Evolutionary conservation across 495 filamentous ascomycete genomes (phyloP), one percentile per base, ranked within the genome.

Genomic region (Aspergillus asperescens): DNA sequence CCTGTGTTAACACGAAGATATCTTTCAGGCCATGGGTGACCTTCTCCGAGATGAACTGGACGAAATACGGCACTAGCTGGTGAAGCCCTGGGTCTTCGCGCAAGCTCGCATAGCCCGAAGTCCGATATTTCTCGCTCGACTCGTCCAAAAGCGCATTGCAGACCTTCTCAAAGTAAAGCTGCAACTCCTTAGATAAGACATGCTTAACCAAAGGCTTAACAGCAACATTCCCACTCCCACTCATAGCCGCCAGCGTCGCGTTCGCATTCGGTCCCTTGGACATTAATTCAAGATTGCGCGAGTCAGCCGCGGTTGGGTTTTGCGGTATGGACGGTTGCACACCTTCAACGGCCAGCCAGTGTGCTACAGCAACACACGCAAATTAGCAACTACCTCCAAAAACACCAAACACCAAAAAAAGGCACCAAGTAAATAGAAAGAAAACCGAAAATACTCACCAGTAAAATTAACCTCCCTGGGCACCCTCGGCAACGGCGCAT

Each of bases 131-230:
- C 45, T 95, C 90, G 41, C 86, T 86, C 23, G 77, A 79, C 55
- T 91, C 89, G 63, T 97, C 88, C 44, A 95, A 73, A 18, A 97
- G 76, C 2, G 92, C 91, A 54, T 76, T 78, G 69, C 87, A 89
- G 32, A 97, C 85, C 60, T 92, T 95, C 60, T 95, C 88, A 54
- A 96, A 98, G 77, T 96, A 97, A n/a, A 96, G 79, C 59, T 92
- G 87, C 3, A 96, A 81, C 65, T 98, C 93, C 64, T 95, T 93
- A 50, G 89, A 95, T 32, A 98, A 77, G 51, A 96, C 81, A 60
- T 97, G 94, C 67, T 96, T 97, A 35, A 98, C 93, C 2, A 88
- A 75, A 1, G 93, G 93, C 57, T 90, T 88, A 63, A 95, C 84
- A 41, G 84, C 72, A 28, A 90, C 79, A 60, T 90, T 89, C 48